A percentile compares a stretch with the other conserved stretches of the same genome.
These are phyloP conservation scores for Parathielavia appendiculata DNA, from an alignment of 495 filamentous ascomycete genomes.

Conservation along the genomic window DNA sequence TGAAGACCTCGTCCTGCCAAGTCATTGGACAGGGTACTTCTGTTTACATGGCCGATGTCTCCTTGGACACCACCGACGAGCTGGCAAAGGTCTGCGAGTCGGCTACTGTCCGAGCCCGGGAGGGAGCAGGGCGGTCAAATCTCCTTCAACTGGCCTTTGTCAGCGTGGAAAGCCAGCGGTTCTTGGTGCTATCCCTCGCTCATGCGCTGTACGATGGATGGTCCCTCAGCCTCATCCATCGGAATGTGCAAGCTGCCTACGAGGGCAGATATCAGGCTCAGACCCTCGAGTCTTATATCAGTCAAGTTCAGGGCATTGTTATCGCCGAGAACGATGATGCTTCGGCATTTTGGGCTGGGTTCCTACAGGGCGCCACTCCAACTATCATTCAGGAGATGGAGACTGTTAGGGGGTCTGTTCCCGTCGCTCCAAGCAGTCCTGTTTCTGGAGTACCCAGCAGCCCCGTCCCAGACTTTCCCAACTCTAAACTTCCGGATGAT, in stretches of 20 bases:
- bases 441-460: no score
- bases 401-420: no score
- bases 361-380: slow-evolving; percentile 45
- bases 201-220: slow-evolving; percentile 79
- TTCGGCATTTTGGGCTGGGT: slow-evolving; percentile 55
- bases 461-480: no score
- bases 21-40: slow-evolving; percentile 41
- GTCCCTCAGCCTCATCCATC: slow-evolving; percentile 61
- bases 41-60: slow-evolving; percentile 12
- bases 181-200: slow-evolving; percentile 64
- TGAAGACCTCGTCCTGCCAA: slow-evolving; percentile 59
- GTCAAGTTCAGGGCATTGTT: slow-evolving; percentile 34
- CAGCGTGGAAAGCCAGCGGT: slow-evolving; percentile 31
- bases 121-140: slow-evolving; percentile 20
- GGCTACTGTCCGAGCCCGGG: slow-evolving; percentile 30
- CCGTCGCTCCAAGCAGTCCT: no score
- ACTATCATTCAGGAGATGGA: slow-evolving; percentile 30
- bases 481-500: no score
- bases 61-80: slow-evolving; percentile 23
- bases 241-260: slow-evolving; percentile 60
- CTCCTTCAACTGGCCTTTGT: slow-evolving; percentile 44
- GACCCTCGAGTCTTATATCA: slow-evolving; percentile 43
- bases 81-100: slow-evolving; percentile 26
- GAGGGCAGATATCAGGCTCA: slow-evolving; percentile 32
- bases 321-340: slow-evolving; percentile 35